Evolutionary conservation across 352 stramenopile species (phyloP).

Genomic region (Phytopythium mirpurense): DNA sequence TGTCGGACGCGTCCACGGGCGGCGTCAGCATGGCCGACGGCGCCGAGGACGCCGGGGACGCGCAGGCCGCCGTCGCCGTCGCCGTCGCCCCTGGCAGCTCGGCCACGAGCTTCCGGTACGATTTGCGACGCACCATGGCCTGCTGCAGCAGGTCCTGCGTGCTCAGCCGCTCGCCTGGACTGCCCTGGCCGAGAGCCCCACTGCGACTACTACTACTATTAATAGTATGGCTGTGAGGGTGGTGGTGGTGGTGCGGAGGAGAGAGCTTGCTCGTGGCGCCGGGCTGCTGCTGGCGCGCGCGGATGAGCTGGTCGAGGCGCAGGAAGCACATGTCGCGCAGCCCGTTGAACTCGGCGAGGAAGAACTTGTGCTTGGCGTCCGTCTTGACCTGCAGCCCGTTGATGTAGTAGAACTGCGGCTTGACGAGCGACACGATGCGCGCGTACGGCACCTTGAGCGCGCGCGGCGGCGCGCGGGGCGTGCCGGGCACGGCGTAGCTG

Average conservation of each 20-base stretch:
- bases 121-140: constrained; percentile 46
- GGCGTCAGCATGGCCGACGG: background rate
- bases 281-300: constrained; percentile 42
- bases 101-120: constrained; percentile 36
- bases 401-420: constrained; percentile 84
- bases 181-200: no score
- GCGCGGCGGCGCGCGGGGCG: constrained; percentile 13
- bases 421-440: constrained; percentile 58
- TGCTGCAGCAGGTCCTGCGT: constrained; percentile 45
- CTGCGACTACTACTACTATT: no score
- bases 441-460: constrained; percentile 58
- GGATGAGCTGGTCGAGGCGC: constrained; percentile 65
- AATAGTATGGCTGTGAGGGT: background rate
- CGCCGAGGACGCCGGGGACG: background rate
- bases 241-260: constrained; percentile 1
- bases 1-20: background rate
- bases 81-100: constrained; percentile 9
- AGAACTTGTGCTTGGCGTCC: constrained; percentile 56
- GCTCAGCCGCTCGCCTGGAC: constrained; percentile 19
- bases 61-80: background rate
- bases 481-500: constrained; percentile 2
- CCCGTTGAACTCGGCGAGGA: constrained; percentile 76
- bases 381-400: constrained; percentile 76
- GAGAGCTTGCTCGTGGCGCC: constrained; percentile 12
- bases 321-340: constrained; percentile 69